These are phyloP conservation scores for Rubroboletus satanas DNA, from an alignment of 768 basidiomycete species.

Conservation along the genomic window DNA sequence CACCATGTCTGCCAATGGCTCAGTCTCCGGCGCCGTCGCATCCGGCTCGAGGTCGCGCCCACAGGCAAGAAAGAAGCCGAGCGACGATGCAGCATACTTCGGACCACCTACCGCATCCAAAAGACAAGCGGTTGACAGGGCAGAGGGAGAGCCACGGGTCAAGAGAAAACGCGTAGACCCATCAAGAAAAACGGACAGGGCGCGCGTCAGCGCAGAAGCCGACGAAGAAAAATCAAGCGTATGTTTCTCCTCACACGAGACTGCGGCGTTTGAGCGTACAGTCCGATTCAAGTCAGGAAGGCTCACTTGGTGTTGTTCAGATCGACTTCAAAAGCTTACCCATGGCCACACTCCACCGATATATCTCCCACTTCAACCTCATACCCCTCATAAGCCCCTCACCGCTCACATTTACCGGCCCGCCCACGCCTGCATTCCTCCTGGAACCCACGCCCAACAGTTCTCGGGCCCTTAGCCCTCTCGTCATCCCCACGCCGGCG, in stretches of 20 bases:
- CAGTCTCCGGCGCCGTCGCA: slow-evolving; percentile 22
- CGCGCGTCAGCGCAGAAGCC: slow-evolving; percentile 32
- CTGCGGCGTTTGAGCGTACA: neutral
- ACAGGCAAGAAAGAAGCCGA: slow-evolving; percentile 59
- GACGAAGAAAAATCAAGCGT: slow-evolving; percentile 33
- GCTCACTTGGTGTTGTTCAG: slow-evolving; percentile 37
- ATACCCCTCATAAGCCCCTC: slow-evolving; percentile 68
- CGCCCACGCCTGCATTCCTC: slow-evolving; percentile 63
- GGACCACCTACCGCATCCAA: slow-evolving; percentile 59
- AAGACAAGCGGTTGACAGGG: slow-evolving; percentile 61
- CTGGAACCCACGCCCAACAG: slow-evolving; percentile 44
- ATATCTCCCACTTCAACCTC: slow-evolving; percentile 69
- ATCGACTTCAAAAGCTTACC: slow-evolving; percentile 75
- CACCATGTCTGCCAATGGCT: slow-evolving; percentile 26
- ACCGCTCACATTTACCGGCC: slow-evolving; percentile 61
- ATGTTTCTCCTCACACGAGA: slow-evolving; percentile 4
- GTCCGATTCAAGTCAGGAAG: neutral
- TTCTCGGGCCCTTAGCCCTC: slow-evolving; percentile 52
- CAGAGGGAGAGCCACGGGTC: slow-evolving; percentile 68
- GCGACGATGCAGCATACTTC: slow-evolving; percentile 70
- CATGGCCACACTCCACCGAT: slow-evolving; percentile 60
- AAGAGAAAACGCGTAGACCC: slow-evolving; percentile 71
- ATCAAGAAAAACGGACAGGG: slow-evolving; percentile 36
- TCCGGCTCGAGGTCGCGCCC: slow-evolving; percentile 57
- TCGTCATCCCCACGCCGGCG: slow-evolving; percentile 48